Base-by-base conservation (phyloP, 805 yeast species). In the Monosporozyma solicola region DNA sequence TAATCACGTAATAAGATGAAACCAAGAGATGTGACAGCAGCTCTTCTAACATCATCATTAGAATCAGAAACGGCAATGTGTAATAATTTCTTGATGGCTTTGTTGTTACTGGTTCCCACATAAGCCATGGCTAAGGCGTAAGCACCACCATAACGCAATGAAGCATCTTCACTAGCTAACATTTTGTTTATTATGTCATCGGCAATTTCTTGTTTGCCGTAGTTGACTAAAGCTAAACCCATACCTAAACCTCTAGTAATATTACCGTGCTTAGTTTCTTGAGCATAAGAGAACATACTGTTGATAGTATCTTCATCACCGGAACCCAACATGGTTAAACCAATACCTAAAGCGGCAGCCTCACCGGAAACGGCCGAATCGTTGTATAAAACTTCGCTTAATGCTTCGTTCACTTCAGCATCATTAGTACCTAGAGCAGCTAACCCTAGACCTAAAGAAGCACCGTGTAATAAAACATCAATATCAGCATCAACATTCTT, bases 51-150 rank as follows among this genome's bases (percentile, higher is more conserved):
- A 64, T 87, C 96, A 69, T 94, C 97, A 54, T 87, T 84, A 1
- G 97, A 94, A 68, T 94, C 99, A 13, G 97, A 88, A 15, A 94
- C 99, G 3, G 99, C 99, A 64, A 84, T 79, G 70, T 94, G 98
- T 59, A 94, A 76, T 59, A 94, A 74, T 60, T 85, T 81, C 72
- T 88, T 83, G 61, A 94, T 87, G 9, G 97, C 97, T 51, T 74
- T 74, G 70, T 90, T 90, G 69, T 86, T 83, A 31, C 97, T 95
- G 2, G 99, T 92, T 55, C 99, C 99, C 52, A 94, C 95, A 69
- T 92, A 94, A 1, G 99, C 98, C 61, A 94, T 77, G 0, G 97
- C 98, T 61, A 94, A 80, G 5, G 97, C 84, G 69, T 84, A 90
- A 48, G 94, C 94, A 66, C 96, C 98, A 70, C 99, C 98, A 67